Conservation (phyloP, 169 alveolate species). For the Plasmodium ovale region DNA sequence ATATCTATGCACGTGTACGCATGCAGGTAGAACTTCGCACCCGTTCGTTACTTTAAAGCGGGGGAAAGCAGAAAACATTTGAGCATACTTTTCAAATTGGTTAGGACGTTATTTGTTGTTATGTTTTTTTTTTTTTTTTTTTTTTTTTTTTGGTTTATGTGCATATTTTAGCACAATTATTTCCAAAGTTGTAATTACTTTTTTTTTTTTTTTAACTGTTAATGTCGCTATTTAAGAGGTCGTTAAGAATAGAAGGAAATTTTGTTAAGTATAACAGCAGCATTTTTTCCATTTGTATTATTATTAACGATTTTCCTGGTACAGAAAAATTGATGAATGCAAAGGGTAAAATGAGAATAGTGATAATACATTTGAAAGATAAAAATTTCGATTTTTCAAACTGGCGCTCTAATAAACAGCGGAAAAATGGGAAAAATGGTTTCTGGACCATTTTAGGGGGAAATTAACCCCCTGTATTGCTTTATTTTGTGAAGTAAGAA, state of each 20-base stretch:
- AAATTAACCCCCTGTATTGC: too few species aligned
- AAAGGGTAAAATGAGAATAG: conserved; percentile 1
- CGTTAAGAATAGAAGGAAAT: conserved; percentile 15
- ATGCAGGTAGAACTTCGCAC: neutral
- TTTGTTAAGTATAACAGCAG: conserved; percentile 1
- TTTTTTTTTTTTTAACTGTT: conserved; percentile 11
- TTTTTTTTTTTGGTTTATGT: too few species aligned
- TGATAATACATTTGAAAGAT: conserved; percentile 11
- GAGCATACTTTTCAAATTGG: too few species aligned
- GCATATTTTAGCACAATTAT: neutral
- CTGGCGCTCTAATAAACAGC: neutral
- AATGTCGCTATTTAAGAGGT: neutral
- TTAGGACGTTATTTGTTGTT: too few species aligned
- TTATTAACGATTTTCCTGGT: neutral
- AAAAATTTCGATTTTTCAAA: conserved; percentile 10
- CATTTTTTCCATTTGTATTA: conserved; percentile 2
- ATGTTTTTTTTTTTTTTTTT: neutral
- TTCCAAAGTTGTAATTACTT: neutral
- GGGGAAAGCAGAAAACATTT: neutral
- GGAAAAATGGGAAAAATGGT: too few species aligned
- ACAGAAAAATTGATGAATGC: conserved; percentile 6
- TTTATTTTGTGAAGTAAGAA: too few species aligned
- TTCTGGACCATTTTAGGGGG: too few species aligned
- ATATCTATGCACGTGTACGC: neutral
- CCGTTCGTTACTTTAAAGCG: neutral